These are phyloP conservation scores for Scheffersomyces titani DNA, from an alignment of 1,139 yeast genomes.

Conservation along the genomic window DNA sequence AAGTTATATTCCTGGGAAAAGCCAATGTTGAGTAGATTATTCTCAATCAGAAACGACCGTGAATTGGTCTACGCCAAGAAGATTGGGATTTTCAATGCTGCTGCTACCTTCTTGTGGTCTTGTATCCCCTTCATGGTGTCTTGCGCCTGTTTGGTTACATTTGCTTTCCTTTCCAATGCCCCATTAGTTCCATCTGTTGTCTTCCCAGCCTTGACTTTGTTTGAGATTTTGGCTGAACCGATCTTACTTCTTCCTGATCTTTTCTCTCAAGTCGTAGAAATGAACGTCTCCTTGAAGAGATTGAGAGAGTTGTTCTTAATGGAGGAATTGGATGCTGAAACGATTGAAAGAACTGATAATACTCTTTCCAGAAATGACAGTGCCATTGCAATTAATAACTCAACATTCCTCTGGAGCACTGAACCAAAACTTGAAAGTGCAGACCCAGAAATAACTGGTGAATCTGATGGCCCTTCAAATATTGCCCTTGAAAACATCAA, in stretches of 20 bases:
- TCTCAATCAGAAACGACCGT: constrained; percentile 35
- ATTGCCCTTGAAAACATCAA: constrained; percentile 20
- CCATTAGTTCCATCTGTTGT: constrained; percentile 38
- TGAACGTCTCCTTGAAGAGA: constrained; percentile 35
- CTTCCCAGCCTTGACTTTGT: constrained; percentile 42
- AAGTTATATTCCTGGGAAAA: constrained; percentile 44
- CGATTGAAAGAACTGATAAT: constrained; percentile 13
- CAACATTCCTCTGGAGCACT: constrained; percentile 14
- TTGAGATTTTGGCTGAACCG: constrained; percentile 37
- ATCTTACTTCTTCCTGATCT: constrained; percentile 34
- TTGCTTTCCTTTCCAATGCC: constrained; percentile 21
- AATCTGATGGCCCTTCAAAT: constrained; percentile 4
- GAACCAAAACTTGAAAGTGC: constrained; percentile 7
- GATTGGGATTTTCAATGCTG: constrained; percentile 34
- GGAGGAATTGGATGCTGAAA: constrained; percentile 32
- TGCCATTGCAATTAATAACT: constrained; percentile 11
- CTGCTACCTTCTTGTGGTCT: constrained; percentile 36
- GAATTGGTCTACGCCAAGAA: constrained; percentile 31
- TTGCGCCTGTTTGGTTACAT: constrained; percentile 33
- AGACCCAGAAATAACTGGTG: constrained; percentile 9
- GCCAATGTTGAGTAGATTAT: constrained; percentile 38
- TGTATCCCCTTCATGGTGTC: constrained; percentile 39
- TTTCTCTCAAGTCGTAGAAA: constrained; percentile 30
- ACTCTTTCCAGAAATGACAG: constrained; percentile 10
- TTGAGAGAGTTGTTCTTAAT: constrained; percentile 29